Percentiles rank a stretch among this genome's conserved stretches.
phyloP scores from a whole-genome alignment of 2,329 filamentous ascomycete species.

The Podosphaera xanthii region DNA sequence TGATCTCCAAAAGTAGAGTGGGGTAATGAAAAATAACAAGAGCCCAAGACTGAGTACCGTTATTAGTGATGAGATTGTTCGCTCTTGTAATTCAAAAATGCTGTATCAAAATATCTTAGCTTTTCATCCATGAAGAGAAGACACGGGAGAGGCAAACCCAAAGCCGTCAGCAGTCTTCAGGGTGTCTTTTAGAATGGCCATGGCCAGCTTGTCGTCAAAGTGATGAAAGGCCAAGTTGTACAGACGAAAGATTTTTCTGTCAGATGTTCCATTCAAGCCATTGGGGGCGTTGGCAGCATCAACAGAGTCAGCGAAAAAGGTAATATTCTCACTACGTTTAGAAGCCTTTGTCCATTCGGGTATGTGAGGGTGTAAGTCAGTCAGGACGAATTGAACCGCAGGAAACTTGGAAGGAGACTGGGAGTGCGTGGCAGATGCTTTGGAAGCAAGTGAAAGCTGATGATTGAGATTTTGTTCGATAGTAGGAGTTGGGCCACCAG shows the following conservation, averaged over 20 bases:
- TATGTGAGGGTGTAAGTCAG: slow-evolving; percentile 41
- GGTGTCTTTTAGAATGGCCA: slow-evolving; percentile 37
- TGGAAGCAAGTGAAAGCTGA: slow-evolving; percentile 12
- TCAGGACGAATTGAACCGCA: slow-evolving; percentile 35
- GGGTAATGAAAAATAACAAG: slow-evolving; percentile 27
- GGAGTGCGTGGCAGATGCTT: background rate
- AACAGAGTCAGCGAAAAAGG: slow-evolving; percentile 35
- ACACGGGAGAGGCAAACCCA: slow-evolving; percentile 19
- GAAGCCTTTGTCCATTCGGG: slow-evolving; percentile 33
- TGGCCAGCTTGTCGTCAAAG: slow-evolving; percentile 41
- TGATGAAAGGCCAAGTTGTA: slow-evolving; percentile 62
- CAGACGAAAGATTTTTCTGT: slow-evolving; percentile 37
- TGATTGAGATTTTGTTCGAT: slow-evolving; percentile 37
- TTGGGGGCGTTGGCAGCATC: slow-evolving; percentile 40
- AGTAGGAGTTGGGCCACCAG: slow-evolving; percentile 43
- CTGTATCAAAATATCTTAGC: slow-evolving; percentile 11
- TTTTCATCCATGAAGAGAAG: background rate
- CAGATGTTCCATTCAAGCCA: slow-evolving; percentile 21
- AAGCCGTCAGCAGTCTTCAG: slow-evolving; percentile 42
- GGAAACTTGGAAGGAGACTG: slow-evolving; percentile 4
- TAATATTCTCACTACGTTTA: slow-evolving; percentile 29
- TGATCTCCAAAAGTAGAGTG: slow-evolving; percentile 22
- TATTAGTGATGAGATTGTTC: slow-evolving; percentile 29
- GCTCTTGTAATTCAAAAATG: slow-evolving; percentile 55
- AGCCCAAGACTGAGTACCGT: slow-evolving; percentile 29